Base-by-base conservation (phyloP, 2,329 filamentous ascomycete species). In the Cladosporium colombiae region DNA sequence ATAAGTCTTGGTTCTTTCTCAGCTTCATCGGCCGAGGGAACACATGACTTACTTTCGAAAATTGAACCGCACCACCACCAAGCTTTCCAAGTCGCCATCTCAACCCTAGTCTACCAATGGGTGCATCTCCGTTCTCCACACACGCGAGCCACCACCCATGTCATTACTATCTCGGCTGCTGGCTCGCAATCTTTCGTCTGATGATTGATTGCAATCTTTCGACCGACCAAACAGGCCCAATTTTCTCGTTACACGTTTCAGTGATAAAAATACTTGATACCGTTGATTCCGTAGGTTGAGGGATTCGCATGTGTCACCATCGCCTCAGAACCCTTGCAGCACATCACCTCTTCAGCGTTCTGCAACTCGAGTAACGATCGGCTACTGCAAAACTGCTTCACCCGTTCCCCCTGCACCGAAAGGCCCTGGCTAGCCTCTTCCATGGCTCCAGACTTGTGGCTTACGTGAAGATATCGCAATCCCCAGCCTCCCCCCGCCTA, bases 131-230 rank as follows among this genome's bases (percentile, higher is more conserved):
- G 37, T 46, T 55, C 52, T 55, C 52, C 52, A 31, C 57, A 46
- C 57, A 10, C 35, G 49, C 33, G 33, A 59, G 58, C 58, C 40
- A 61, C 58, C 58, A 61, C 27, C 58, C 58, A 61, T 61, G 40
- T 61, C 58, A 61, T 44, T 40, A 61, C 29, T 40, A 52, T 52
- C 52, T 61, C 58, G 40, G 58, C 58, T 61, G 52, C 52, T 29
- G 25, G 25, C 25, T 29, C 50, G 18, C 14, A 31, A 29, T 29
- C 49, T 29, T 29, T 55, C 52, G 52, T 29, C 31, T 55, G 31
- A 18, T 21, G 25, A 44, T 44, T 31, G 52, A 31, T 21, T 53
- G 27, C 29, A 33, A 21, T 46, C 8, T 46, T 33, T 21, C 2
- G 27, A 31, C 29, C 27, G n/a, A 33, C 25, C 29, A 8, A n/a